These are phyloP conservation scores for Lignosus rhinocerotis DNA, from an alignment of 1,284 basidiomycete species.

Conservation along the genomic window DNA sequence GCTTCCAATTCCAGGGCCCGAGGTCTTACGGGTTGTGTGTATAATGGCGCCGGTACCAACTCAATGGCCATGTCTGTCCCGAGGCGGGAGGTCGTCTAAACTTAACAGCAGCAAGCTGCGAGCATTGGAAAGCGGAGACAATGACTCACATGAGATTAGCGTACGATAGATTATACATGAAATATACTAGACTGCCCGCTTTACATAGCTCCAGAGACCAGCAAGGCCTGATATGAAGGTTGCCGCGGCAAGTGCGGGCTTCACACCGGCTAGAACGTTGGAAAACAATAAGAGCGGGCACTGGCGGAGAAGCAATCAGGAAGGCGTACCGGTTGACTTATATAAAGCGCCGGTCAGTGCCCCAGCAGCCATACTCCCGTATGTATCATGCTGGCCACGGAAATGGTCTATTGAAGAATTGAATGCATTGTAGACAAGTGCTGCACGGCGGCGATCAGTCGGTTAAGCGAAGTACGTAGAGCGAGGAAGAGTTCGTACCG, in stretches of 20 bases:
- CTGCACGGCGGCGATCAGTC: constrained; percentile 36
- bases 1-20: constrained; percentile 22
- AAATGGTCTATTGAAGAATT: constrained; percentile 91
- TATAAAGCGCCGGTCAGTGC: constrained; percentile 89
- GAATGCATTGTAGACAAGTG: constrained; percentile 94
- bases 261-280: constrained; percentile 76
- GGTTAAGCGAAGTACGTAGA: constrained; percentile 35
- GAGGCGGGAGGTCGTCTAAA: constrained; percentile 20
- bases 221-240: constrained; percentile 87
- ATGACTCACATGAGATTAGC: constrained; percentile 30
- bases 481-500: constrained; percentile 55
- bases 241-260: constrained; percentile 86
- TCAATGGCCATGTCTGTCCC: constrained; percentile 17
- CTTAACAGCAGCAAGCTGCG: constrained; percentile 22
- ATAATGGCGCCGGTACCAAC: constrained; percentile 16
- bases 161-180: constrained; percentile 35
- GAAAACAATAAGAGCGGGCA: constrained; percentile 39
- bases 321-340: constrained; percentile 86
- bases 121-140: constrained; percentile 25
- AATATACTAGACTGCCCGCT: constrained; percentile 65
- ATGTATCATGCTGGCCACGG: constrained; percentile 90
- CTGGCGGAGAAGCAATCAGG: constrained; percentile 33
- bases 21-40: constrained; percentile 20
- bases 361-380: constrained; percentile 91
- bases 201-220: constrained; percentile 90